Base-by-base conservation (phyloP, 352 stramenopile genomes). In the Pythium rishiriense region DNA sequence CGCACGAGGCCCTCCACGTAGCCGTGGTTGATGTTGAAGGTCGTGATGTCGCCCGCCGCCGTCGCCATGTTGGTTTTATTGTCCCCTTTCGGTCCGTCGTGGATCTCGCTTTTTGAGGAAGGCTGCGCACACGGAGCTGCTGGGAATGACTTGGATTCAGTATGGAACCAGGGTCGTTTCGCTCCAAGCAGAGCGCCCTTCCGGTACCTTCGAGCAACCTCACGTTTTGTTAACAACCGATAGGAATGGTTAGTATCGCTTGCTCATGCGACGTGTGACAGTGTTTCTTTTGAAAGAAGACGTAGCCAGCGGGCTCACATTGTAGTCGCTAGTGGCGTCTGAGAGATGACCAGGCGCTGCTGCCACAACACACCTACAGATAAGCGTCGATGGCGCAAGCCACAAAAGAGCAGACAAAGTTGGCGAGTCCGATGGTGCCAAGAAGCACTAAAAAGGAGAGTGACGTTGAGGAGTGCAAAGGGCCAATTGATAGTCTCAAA, bases 11-110 rank as follows among this genome's bases (percentile, higher is more conserved):
- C 96, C 73, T 99, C 98, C 37, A 97, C 75, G 78, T 99, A 99
- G 54, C 97, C 97, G 84, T 99, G 93, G 66, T 98, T 87, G 65
- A 99, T 97, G 80, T 99, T 99, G 79, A 99, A 99, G 37, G 86
- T 97, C 60, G 84, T 75, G 71, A 99, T 93, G 62, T 93, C 87
- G 31, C 96, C 96, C 45, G 94, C 82, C n/a, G 77, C 50, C 35
- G 88, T 78, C 79, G n/a, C 22, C n/a, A 43, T 43, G 9, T 12
- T 43, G 5, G 10, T 10, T 35, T 10, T 35, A 10, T 10, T 5
- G 5, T 35, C 5, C 10, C 31, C 31, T 43, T 19, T 43, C 3
- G 3, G 9, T n/a, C 37, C 14, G n/a, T 10, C 5, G n/a, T n/a
- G 37, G 37, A 43, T 43, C 37, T 43, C 37, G 37, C 4, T 58